Evolutionary conservation across 139 green algal species (phyloP).

Genomic region (Diplosphaera chodatii): DNA sequence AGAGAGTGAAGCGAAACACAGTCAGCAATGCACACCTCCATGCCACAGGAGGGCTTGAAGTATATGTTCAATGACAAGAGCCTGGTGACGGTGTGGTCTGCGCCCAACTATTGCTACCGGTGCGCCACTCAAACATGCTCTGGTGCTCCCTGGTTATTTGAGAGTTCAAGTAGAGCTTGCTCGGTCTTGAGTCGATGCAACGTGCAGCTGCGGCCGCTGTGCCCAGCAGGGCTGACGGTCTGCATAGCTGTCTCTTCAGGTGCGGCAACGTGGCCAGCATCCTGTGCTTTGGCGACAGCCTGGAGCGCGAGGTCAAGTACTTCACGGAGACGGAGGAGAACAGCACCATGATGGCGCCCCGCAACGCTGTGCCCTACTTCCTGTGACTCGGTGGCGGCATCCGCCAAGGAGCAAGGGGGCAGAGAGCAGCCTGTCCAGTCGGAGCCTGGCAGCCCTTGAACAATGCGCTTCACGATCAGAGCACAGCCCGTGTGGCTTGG

Average conservation of each 20-base stretch:
- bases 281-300: slow-evolving; percentile 87
- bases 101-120: slow-evolving; percentile 99
- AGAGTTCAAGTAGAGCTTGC: too few relatives aligned
- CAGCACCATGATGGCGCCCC: slow-evolving; percentile 82
- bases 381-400: too few relatives aligned
- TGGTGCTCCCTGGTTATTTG: not conserved
- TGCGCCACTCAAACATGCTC: not conserved
- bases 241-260: not conserved
- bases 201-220: not conserved
- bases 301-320: slow-evolving; percentile 75
- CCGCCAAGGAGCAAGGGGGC: too few relatives aligned
- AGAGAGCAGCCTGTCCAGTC: too few relatives aligned
- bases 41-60: slow-evolving; percentile 85
- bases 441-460: too few relatives aligned
- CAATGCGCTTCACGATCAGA: too few relatives aligned
- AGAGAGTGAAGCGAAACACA: too few relatives aligned
- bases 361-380: slow-evolving; percentile 77
- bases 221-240: not conserved
- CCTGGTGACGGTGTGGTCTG: slow-evolving; percentile 96
- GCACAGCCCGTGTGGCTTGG: too few relatives aligned
- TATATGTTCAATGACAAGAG: slow-evolving; percentile 92
- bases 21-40: too few relatives aligned
- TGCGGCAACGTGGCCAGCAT: slow-evolving; percentile 98
- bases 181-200: too few relatives aligned
- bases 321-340: slow-evolving; percentile 98